A percentile compares a stretch with the other conserved stretches of the same genome.
phyloP scores from a whole-genome alignment of 2,329 filamentous ascomycete species.

The Neocatenulostroma microsporum region DNA sequence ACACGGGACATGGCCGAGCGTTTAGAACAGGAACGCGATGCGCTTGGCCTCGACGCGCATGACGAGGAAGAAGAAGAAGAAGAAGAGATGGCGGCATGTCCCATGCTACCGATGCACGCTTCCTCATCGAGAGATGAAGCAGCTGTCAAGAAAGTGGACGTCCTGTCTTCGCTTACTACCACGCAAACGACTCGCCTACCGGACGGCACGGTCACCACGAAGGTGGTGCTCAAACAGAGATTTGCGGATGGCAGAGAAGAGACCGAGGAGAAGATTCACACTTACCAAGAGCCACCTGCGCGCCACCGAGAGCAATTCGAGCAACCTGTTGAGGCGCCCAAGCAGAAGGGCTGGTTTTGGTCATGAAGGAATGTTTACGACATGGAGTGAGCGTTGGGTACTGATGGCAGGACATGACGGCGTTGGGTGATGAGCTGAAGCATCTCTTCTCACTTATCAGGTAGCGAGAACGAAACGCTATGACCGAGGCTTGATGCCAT shows the following conservation, averaged over 20 bases:
- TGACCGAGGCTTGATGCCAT: no score
- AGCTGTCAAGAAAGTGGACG: slow-evolving; percentile 16
- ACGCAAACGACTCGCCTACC: slow-evolving; percentile 48
- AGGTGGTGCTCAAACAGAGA: slow-evolving; percentile 49
- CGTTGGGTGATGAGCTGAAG: no score
- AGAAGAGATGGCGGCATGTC: neutral
- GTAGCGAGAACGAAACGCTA: neutral
- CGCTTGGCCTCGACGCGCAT: slow-evolving; percentile 4
- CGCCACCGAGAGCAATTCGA: slow-evolving; percentile 7
- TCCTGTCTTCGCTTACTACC: slow-evolving; percentile 51
- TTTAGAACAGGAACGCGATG: slow-evolving; percentile 8
- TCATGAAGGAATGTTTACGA: slow-evolving; percentile 3
- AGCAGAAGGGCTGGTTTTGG: slow-evolving; percentile 13
- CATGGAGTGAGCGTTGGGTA: neutral
- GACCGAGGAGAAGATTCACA: slow-evolving; percentile 48
- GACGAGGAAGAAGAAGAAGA: neutral
- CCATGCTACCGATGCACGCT: neutral
- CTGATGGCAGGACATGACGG: no score
- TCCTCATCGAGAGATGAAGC: neutral
- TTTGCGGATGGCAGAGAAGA: slow-evolving; percentile 56
- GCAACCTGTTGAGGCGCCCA: no score
- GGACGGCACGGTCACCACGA: slow-evolving; percentile 53
- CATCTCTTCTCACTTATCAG: neutral
- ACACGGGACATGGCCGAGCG: neutral
- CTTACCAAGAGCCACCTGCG: slow-evolving; percentile 14